Evolutionary conservation across 805 yeast species (phyloP).

Genomic region (Wickerhamiella kurtzmanii): DNA sequence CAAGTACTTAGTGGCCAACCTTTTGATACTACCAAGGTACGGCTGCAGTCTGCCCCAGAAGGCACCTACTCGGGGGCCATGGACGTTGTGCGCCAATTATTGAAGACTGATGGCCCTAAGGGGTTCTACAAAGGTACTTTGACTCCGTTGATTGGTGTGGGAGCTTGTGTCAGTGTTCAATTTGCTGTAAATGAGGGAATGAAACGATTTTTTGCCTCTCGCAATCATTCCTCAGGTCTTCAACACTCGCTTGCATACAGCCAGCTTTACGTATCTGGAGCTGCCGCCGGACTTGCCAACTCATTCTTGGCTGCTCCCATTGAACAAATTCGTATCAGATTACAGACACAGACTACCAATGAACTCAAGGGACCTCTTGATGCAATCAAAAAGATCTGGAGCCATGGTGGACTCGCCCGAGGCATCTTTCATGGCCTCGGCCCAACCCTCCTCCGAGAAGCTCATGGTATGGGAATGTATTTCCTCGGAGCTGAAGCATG

Average conservation of each 20-base stretch:
- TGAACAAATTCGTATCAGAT: conserved; percentile 85
- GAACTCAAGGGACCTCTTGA: conserved; percentile 63
- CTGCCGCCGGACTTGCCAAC: conserved; percentile 86
- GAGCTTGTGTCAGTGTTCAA: conserved; percentile 93
- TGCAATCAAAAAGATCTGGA: conserved; percentile 45
- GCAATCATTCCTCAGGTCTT: conserved; percentile 23
- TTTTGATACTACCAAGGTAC: conserved; percentile 86
- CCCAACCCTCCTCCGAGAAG: conserved; percentile 76
- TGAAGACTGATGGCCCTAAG: conserved; percentile 65
- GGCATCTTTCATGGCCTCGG: conserved; percentile 69
- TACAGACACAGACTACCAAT: conserved; percentile 71
- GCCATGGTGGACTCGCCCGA: conserved; percentile 36
- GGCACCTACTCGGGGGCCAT: conserved; percentile 61
- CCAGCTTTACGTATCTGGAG: conserved; percentile 74
- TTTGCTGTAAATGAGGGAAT: conserved; percentile 89
- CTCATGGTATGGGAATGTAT: conserved; percentile 74
- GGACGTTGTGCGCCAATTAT: conserved; percentile 60
- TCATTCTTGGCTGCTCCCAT: conserved; percentile 85
- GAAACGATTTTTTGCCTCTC: conserved; percentile 58
- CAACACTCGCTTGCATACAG: conserved; percentile 30
- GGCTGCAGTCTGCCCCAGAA: conserved; percentile 75
- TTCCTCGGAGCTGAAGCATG: conserved; percentile 85
- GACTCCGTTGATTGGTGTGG: conserved; percentile 89
- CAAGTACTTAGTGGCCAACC: conserved; percentile 96
- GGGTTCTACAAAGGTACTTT: conserved; percentile 91